These are phyloP conservation scores for Ligustrum vulgare DNA, from an alignment of 257 asterid species.

Conservation along the genomic window DNA sequence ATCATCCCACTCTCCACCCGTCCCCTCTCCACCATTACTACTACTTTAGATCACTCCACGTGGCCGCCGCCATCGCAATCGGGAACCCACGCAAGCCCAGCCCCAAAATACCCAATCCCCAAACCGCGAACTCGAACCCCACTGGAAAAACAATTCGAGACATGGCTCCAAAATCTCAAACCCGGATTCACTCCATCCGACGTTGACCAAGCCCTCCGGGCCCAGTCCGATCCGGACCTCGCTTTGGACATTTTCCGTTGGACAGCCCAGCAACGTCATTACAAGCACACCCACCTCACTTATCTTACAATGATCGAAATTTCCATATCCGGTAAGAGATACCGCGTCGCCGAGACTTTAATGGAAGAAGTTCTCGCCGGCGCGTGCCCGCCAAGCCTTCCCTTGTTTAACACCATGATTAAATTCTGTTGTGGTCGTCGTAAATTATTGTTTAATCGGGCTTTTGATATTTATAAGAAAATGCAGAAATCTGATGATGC, in stretches of 20 bases:
- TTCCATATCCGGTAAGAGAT: conserved; percentile 66
- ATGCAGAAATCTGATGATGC: conserved; percentile 66
- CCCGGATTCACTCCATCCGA: conserved; percentile 86
- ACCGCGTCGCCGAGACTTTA: conserved; percentile 61
- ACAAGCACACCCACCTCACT: conserved; percentile 68
- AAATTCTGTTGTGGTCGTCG: conserved; percentile 85
- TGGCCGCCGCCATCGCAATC: conserved; percentile 21
- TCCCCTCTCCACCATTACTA: conserved; percentile 36
- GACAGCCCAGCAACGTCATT: conserved; percentile 87
- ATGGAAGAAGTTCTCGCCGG: conserved; percentile 86
- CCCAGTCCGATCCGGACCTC: conserved; percentile 85
- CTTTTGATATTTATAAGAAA: conserved; percentile 83
- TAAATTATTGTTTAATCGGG: conserved; percentile 64
- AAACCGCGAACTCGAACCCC: conserved; percentile 61
- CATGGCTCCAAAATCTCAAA: conserved; percentile 69
- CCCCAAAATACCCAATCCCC: conserved; percentile 25
- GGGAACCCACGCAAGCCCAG: conserved; percentile 3
- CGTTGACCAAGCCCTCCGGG: conserved; percentile 58
- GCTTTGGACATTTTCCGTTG: conserved; percentile 96
- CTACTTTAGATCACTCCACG: conserved; percentile 13
- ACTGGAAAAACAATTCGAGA: conserved; percentile 66
- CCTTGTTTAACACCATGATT: conserved; percentile 77
- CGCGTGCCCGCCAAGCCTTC: conserved; percentile 63
- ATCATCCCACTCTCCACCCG: conserved; percentile 36
- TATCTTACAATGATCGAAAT: conserved; percentile 71